These are phyloP conservation scores for Xylaria sp. DNA, from an alignment of 2,329 filamentous ascomycete genomes.

Conservation along the genomic window DNA sequence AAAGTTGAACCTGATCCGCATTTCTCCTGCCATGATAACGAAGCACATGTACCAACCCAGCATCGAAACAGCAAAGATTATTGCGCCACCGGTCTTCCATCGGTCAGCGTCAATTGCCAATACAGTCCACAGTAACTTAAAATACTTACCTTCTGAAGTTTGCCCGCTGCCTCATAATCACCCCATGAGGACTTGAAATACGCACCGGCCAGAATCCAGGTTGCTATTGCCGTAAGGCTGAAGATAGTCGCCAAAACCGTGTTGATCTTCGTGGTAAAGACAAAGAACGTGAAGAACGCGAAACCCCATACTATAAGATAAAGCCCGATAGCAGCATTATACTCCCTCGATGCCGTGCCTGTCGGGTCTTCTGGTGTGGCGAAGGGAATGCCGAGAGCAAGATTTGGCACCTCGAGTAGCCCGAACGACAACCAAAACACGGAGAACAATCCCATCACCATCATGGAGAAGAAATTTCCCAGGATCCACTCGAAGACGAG, in stretches of 20 bases:
- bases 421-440: slow-evolving; percentile 63
- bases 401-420: slow-evolving; percentile 60
- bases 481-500: slow-evolving; percentile 64
- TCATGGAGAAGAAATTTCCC: slow-evolving; percentile 63
- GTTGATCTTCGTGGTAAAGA: slow-evolving; percentile 63
- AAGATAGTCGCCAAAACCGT: slow-evolving; percentile 61
- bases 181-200: slow-evolving; percentile 60
- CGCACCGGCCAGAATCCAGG: slow-evolving; percentile 58
- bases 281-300: slow-evolving; percentile 60
- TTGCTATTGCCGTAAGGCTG: slow-evolving; percentile 56
- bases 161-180: slow-evolving; percentile 53
- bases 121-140: not conserved
- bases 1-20: slow-evolving; percentile 59
- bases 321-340: slow-evolving; percentile 60
- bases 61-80: slow-evolving; percentile 58
- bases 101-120: not conserved
- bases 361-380: slow-evolving; percentile 56
- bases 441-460: slow-evolving; percentile 61
- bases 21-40: slow-evolving; percentile 64
- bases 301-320: slow-evolving; percentile 65
- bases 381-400: slow-evolving; percentile 58
- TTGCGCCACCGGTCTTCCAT: slow-evolving; percentile 50
- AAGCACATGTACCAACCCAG: slow-evolving; percentile 64
- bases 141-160: slow-evolving; percentile 56
- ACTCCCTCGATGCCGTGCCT: slow-evolving; percentile 55